Conservation (phyloP, 352 stramenopile species). For the Thalassiosira exigua region DNA sequence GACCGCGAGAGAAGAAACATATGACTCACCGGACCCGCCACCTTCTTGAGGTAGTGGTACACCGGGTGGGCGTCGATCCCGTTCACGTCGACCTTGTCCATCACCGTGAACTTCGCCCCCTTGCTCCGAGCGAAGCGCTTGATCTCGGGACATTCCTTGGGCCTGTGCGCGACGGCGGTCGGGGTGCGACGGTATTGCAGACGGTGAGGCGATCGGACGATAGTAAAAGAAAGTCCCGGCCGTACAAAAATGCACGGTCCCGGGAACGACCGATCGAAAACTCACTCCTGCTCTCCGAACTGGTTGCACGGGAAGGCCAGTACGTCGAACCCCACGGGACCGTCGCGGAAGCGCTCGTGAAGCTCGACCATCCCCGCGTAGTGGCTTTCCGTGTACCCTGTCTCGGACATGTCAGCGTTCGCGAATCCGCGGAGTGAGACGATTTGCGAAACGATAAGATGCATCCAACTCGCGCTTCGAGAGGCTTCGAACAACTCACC, state of each 20-base stretch:
- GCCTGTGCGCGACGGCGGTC: slow-evolving; percentile 24
- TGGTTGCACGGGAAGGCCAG: slow-evolving; percentile 96
- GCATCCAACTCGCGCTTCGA: no score
- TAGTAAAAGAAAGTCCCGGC: neutral
- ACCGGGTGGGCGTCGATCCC: slow-evolving; percentile 87
- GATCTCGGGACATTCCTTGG: slow-evolving; percentile 67
- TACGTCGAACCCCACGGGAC: slow-evolving; percentile 82
- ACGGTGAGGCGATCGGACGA: neutral
- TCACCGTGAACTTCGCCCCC: slow-evolving; percentile 81
- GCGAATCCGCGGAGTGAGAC: neutral
- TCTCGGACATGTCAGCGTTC: neutral
- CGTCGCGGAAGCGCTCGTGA: slow-evolving; percentile 61
- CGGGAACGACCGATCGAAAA: slow-evolving; percentile 51
- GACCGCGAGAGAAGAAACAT: neutral
- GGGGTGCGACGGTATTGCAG: neutral
- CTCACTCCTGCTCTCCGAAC: slow-evolving; percentile 91
- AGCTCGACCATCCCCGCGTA: slow-evolving; percentile 82
- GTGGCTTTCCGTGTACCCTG: slow-evolving; percentile 79
- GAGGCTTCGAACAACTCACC: slow-evolving; percentile 52
- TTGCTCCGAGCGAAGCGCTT: slow-evolving; percentile 66
- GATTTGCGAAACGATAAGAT: slow-evolving; percentile 3
- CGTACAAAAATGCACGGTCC: no score
- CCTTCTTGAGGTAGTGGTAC: slow-evolving; percentile 91
- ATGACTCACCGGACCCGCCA: slow-evolving; percentile 45
- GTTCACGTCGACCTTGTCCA: slow-evolving; percentile 95